These are phyloP conservation scores for Penicillium sp. DNA, from an alignment of 2,329 filamentous ascomycete species.

Conservation along the genomic window DNA sequence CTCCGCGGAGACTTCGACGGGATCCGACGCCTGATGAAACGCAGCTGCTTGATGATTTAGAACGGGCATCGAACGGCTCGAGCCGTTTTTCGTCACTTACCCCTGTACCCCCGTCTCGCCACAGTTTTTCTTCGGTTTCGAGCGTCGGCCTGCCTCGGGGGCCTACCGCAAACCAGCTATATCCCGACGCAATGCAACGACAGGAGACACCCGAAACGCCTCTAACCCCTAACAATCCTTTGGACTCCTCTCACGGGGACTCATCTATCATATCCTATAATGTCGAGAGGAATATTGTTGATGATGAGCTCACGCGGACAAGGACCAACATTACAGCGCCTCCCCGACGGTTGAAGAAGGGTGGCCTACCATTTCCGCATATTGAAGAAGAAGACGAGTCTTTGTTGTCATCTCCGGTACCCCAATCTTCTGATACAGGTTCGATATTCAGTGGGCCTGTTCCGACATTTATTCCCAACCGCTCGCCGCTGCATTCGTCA, in stretches of 20 bases:
- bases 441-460: background rate
- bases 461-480: background rate
- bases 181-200: conserved; percentile 24
- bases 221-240: conserved; percentile 6
- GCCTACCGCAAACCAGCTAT: conserved; percentile 30
- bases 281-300: conserved; percentile 43
- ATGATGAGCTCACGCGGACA: conserved; percentile 42
- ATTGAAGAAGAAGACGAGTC: conserved; percentile 38
- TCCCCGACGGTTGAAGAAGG: conserved; percentile 37
- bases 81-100: conserved; percentile 30
- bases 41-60: conserved; percentile 36
- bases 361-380: conserved; percentile 33
- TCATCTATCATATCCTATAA: conserved; percentile 41
- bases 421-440: background rate
- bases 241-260: conserved; percentile 28
- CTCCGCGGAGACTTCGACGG: conserved; percentile 30
- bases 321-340: conserved; percentile 40
- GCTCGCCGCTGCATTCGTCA: background rate
- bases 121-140: conserved; percentile 38
- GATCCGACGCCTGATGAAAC: conserved; percentile 42
- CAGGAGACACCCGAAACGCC: conserved; percentile 19
- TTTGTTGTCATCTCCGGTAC: background rate
- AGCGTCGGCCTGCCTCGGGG: conserved; percentile 28
- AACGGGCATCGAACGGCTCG: conserved; percentile 16
- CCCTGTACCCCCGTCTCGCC: conserved; percentile 41